Base-by-base conservation (phyloP, 1,139 yeast species). In the Diutina siamensis region DNA sequence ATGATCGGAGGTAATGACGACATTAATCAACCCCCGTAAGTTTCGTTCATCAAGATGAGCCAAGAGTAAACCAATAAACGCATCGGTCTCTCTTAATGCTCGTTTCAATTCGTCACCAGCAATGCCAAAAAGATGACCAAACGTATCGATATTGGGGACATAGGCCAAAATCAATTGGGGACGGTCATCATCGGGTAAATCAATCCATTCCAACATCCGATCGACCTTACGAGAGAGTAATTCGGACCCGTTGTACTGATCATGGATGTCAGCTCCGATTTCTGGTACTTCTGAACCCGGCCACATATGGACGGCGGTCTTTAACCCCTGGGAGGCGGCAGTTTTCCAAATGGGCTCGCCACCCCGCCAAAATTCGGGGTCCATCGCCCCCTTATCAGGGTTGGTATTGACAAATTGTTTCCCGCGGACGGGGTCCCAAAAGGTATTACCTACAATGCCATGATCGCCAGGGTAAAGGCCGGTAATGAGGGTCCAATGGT, bases 271-370 rank as follows among this genome's bases (percentile, higher is more conserved):
- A 32, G 63, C 68, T 5, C 71, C 71, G 2, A 65, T 53, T 2
- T 77, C 68, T 46, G 70, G 72, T 3, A 82, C 94, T 55, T 86
- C 95, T 50, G 88, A 80, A 1, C 96, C 95, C 0, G 97, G 96
- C 95, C 95, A 88, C 95, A 88, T 87, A 59, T 88, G 95, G n/a
- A 86, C 81, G 0, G 94, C 95, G 2, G 83, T 67, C 13, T 67
- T 67, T 4, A 84, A 73, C 1, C 79, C 81, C 50, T 83, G 84
- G n/a, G 60, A 60, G 22, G 67, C 67, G 0, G 94, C 88, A 0
- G 95, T 84, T 42, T 71, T 65, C 97, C 97, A 88, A 25, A 88
- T 60, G 0, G 97, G 94, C 57, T 85, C 94, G 28, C 95, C 95
- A 9, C 94, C 92, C 45, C 55, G 60, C 95, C 95, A 86, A 67